A percentile compares a stretch with the other conserved stretches of the same genome.
These are phyloP conservation scores for Apophysomyces sp. DNA, from an alignment of 371 early-diverging fungal genomes.

Conservation along the genomic window DNA sequence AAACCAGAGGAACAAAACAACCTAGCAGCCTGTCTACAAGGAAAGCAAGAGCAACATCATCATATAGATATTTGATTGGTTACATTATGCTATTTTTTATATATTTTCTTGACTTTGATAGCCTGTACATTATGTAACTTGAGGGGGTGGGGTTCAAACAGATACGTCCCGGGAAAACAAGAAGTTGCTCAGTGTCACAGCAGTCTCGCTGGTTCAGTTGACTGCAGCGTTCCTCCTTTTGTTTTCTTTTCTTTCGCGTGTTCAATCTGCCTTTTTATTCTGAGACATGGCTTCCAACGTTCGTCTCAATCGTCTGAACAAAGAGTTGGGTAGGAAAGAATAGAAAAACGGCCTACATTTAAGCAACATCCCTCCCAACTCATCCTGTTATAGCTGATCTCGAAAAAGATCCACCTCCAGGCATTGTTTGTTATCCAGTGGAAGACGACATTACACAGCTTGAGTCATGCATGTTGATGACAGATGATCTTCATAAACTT, in stretches of 20 bases:
- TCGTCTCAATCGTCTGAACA: slow-evolving; percentile 14
- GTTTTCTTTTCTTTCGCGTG: background rate
- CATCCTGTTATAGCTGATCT: slow-evolving; percentile 22
- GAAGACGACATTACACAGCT: slow-evolving; percentile 40
- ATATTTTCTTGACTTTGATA: no score
- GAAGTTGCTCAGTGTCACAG: no score
- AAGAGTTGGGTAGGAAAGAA: slow-evolving; percentile 19
- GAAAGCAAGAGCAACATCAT: no score
- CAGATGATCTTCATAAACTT: background rate
- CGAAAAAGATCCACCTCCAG: slow-evolving; percentile 50
- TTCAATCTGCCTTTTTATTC: background rate
- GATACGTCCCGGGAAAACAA: no score
- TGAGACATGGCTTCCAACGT: slow-evolving; percentile 6
- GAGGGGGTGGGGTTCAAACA: no score
- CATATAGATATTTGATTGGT: no score
- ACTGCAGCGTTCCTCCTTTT: background rate
- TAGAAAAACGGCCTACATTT: background rate
- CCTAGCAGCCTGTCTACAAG: no score
- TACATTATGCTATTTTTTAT: no score
- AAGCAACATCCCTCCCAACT: no score
- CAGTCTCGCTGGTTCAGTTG: background rate
- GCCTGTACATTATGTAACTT: no score
- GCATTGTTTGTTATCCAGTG: slow-evolving; percentile 47
- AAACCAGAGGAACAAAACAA: no score
- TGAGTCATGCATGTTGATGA: slow-evolving; percentile 38